Base-by-base conservation (phyloP, 2,329 filamentous ascomycete genomes). In the Passalora sequoiae region DNA sequence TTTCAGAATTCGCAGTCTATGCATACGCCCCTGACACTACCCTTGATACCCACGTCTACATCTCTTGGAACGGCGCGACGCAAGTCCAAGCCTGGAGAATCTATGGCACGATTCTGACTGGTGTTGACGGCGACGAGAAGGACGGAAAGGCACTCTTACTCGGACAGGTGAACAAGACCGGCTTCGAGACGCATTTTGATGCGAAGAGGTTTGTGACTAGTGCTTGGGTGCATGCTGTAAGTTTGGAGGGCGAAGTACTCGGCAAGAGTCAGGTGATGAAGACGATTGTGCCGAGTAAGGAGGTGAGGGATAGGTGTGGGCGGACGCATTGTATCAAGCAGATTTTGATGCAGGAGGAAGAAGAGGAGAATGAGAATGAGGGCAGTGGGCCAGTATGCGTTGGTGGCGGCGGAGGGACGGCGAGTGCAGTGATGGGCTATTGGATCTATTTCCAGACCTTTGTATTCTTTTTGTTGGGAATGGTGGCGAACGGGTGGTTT, bases 111-210 rank as follows among this genome's bases (percentile, higher is more conserved):
- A 36, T 20, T 13, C 32, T 22, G 9, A 22, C 32, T 3, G 7
- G 22, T 10, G 5, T 38, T 3, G 33, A 25, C 4, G 28, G 28
- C 7, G 21, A 22, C 12, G 40, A 36, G 8, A 37, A 15, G 16
- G 25, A 39, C 8, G 44, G 40, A 9, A 32, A 6, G 7, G 13
- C 2, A 7, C 2, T 36, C n/a, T 36, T 21, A n/a, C 12, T 36
- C 2, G 16, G 32, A 5, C 32, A 36, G 12, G 15, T 22, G 7
- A 22, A 36, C 6, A 22, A 21, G 17, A 36, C 32, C 13, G 32
- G 32, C 17, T 47, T 47, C 16, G 44, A 47, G 20, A 44, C 44
- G 12, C 30, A 31, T 10, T 36, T 47, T 16, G 35, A 36, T 7
- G 35, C 12, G 4, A 10, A 13, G 9, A 16, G 30, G 4, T 43